Conservation (phyloP, 2,329 filamentous ascomycete species). For the Trichophyton rubrum region DNA sequence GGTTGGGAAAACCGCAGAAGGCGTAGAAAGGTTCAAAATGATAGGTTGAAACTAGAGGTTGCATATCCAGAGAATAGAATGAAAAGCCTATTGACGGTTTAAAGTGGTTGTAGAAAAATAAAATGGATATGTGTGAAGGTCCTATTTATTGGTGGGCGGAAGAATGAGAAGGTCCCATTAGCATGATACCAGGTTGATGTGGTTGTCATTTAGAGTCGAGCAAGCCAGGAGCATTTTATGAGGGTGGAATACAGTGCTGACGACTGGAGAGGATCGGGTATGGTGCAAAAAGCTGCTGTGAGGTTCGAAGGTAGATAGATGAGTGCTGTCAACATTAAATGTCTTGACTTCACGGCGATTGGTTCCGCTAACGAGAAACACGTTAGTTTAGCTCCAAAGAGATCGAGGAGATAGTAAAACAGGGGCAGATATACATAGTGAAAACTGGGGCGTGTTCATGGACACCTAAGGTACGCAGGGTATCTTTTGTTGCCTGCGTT, state of each 20-base stretch:
- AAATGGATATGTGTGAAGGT: not conserved
- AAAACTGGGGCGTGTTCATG: conserved; percentile 97
- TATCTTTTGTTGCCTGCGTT: conserved; percentile 62
- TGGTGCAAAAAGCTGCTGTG: conserved; percentile 80
- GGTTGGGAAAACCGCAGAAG: not conserved
- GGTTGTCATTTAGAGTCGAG: conserved; percentile 72
- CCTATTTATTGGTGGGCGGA: not conserved
- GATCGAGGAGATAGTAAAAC: not conserved
- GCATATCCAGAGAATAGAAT: not conserved
- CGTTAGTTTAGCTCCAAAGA: conserved; percentile 6
- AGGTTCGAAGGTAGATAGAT: conserved; percentile 74
- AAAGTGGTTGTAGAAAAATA: not conserved
- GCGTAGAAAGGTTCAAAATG: not conserved
- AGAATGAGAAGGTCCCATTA: conserved; percentile 12
- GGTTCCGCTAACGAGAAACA: conserved; percentile 52
- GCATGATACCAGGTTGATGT: conserved; percentile 79
- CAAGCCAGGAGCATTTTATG: conserved; percentile 85
- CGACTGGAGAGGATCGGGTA: conserved; percentile 68
- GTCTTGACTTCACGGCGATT: conserved; percentile 80
- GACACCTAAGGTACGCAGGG: conserved; percentile 72
- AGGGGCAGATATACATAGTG: conserved; percentile 56
- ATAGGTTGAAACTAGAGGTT: not conserved
- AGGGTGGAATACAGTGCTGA: conserved; percentile 86
- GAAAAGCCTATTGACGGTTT: not conserved
- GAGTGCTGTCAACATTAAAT: conserved; percentile 73